Conservation (phyloP, 1,139 yeast species). For the Blastobotrys ciferrii region DNA sequence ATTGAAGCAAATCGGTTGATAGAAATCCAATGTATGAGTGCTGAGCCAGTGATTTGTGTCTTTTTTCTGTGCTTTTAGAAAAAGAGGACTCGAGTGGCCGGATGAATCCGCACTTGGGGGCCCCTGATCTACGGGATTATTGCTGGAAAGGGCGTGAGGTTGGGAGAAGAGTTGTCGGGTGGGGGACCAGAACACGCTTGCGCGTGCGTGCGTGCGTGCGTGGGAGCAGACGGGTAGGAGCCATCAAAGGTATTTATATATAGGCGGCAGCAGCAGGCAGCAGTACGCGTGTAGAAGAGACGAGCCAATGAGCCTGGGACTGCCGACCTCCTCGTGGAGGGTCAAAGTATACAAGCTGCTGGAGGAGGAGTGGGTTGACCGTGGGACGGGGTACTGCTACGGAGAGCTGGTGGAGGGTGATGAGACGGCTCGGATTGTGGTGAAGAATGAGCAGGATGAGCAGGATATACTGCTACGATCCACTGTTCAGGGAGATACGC, state of each 20-base stretch:
- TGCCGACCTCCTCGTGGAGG: conserved; percentile 57
- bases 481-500: conserved; percentile 67
- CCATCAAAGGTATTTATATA: too few relatives aligned
- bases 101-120: too few relatives aligned
- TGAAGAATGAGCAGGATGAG: conserved; percentile 65
- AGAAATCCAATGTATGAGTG: neutral
- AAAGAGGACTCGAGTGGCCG: too few relatives aligned
- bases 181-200: conserved; percentile 8
- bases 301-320: conserved; percentile 26
- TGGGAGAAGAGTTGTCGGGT: neutral
- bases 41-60: neutral
- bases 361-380: conserved; percentile 85
- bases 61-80: too few relatives aligned
- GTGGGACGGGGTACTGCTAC: conserved; percentile 88
- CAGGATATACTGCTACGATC: conserved; percentile 63
- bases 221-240: too few relatives aligned
- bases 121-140: neutral
- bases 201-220: too few relatives aligned
- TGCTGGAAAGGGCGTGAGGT: too few relatives aligned
- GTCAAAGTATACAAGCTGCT: conserved; percentile 85
- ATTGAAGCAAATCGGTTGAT: too few relatives aligned
- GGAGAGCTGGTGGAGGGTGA: conserved; percentile 50
- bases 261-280: too few relatives aligned
- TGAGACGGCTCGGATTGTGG: conserved; percentile 39
- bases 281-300: too few relatives aligned